Conservation (phyloP, 2,329 filamentous ascomycete species). For the Phymatotrichopsis omnivora region DNA sequence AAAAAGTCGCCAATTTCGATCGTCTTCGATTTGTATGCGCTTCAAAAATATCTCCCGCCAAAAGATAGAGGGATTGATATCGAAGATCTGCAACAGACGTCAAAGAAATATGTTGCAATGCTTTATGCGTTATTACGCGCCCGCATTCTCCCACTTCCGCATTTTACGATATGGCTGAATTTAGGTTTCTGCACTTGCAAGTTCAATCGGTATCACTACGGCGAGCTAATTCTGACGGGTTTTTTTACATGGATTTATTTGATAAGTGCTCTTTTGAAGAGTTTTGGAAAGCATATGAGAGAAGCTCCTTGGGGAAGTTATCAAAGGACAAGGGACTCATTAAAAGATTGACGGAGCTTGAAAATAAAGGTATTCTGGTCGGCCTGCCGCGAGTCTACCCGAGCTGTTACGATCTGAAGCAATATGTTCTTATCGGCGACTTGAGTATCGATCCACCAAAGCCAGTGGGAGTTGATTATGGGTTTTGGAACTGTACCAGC, state of each 20-base stretch:
- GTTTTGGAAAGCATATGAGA: conserved; percentile 6
- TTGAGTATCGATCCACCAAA: neutral
- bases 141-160: neutral
- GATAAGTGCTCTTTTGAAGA: conserved; percentile 7
- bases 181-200: conserved; percentile 13
- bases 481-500: conserved; percentile 5
- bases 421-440: conserved; percentile 1
- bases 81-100: neutral
- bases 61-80: conserved; percentile 1
- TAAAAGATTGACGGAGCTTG: neutral
- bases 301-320: conserved; percentile 4
- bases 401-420: conserved; percentile 10
- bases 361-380: neutral
- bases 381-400: conserved; percentile 2
- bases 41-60: conserved; percentile 11
- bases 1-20: neutral
- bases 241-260: conserved; percentile 6
- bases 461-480: conserved; percentile 8
- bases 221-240: neutral
- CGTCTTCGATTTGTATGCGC: conserved; percentile 2
- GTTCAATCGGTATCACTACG: neutral
- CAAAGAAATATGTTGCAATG: conserved; percentile 4
- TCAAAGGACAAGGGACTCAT: conserved; percentile 4
- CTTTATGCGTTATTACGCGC: conserved; percentile 8
- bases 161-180: neutral